These are phyloP conservation scores for Phlebopus sp. DNA, from an alignment of 1,284 basidiomycete genomes.

Conservation along the genomic window DNA sequence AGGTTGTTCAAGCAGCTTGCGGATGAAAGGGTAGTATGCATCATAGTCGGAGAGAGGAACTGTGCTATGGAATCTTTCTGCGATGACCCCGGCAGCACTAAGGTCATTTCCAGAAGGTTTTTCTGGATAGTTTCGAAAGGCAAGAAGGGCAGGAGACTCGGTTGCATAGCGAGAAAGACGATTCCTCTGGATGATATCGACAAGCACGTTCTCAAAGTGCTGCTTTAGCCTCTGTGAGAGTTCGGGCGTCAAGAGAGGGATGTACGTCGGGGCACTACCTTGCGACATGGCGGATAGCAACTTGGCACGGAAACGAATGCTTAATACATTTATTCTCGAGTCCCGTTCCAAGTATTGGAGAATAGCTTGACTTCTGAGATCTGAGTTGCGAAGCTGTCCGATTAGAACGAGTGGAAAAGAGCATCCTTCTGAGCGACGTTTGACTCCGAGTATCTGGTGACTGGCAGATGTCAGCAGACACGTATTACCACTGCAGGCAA, in stretches of 20 bases:
- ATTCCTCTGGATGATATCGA: conserved; percentile 1
- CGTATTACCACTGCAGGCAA: too few species aligned
- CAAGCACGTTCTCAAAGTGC: background rate
- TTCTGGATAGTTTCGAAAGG: background rate
- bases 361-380: too few species aligned
- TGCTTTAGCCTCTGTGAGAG: background rate
- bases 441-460: too few species aligned
- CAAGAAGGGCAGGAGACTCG: background rate
- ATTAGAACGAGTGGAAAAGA: too few species aligned
- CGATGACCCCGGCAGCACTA: background rate
- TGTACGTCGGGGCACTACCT: background rate
- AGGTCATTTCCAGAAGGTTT: background rate
- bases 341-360: too few species aligned
- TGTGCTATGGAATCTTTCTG: background rate
- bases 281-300: background rate
- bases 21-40: conserved; percentile 3
- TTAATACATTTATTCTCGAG: too few species aligned
- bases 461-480: too few species aligned
- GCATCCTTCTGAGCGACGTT: too few species aligned
- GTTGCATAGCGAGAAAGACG: background rate
- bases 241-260: background rate
- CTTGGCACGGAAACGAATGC: too few species aligned
- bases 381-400: too few species aligned
- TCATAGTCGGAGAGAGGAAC: conserved; percentile 4
- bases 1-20: conserved; percentile 1